Conservation (phyloP, 768 basidiomycete genomes). For the Lactarius evosmus region DNA sequence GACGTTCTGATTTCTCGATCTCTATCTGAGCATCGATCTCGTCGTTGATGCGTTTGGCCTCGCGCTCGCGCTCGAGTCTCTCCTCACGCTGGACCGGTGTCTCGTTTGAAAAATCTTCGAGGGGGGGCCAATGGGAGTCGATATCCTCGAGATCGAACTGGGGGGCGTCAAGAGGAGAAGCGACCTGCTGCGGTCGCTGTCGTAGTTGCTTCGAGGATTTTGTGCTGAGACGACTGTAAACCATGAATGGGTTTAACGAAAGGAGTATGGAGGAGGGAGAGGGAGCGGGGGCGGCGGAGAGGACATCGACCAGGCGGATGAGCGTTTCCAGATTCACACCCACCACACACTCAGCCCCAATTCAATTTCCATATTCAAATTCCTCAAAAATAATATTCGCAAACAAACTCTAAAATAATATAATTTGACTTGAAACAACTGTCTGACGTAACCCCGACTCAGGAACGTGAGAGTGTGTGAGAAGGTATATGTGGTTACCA, state of each 20-base stretch:
- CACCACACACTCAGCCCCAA: neutral
- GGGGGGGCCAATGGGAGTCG: conserved; percentile 34
- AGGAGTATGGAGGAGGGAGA: neutral
- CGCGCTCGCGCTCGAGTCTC: conserved; percentile 44
- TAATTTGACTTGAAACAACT: too few species aligned
- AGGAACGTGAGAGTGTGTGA: too few species aligned
- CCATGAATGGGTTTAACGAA: neutral
- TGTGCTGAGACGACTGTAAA: neutral
- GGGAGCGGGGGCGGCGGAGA: neutral
- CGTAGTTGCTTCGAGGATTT: neutral
- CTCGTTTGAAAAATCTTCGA: conserved; percentile 38
- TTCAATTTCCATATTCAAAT: neutral
- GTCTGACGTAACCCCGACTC: conserved; percentile 9
- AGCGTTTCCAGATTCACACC: neutral
- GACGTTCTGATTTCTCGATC: conserved; percentile 43
- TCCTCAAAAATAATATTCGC: too few species aligned
- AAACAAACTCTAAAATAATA: neutral
- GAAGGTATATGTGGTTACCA: conserved; percentile 6
- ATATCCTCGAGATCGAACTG: conserved; percentile 21
- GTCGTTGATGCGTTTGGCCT: conserved; percentile 52
- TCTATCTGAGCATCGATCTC: conserved; percentile 53
- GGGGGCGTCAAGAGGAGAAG: neutral
- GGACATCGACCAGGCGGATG: neutral
- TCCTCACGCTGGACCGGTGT: conserved; percentile 41
- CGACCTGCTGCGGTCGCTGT: neutral